Percentiles rank a stretch among this genome's conserved stretches.
phyloP scores from a whole-genome alignment of 192 early-diverging fungal species.

The Phycomyces nitens region DNA sequence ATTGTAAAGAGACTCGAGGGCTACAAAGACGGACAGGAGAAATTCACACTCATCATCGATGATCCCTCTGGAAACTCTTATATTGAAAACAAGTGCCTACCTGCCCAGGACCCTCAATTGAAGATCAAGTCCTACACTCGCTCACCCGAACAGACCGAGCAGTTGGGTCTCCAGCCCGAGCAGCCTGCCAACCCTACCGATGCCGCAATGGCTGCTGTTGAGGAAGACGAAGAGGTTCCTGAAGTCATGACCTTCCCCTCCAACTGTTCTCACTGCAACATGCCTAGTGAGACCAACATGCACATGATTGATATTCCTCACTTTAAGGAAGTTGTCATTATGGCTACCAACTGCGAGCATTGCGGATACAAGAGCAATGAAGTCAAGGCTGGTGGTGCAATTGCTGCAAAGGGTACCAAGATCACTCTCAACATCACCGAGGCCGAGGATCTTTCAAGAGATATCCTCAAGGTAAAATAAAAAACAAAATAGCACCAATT shows the following conservation, averaged over 20 bases:
- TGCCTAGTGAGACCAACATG: conserved; percentile 82
- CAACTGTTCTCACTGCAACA: conserved; percentile 81
- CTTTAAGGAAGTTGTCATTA: conserved; percentile 94
- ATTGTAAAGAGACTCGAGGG: conserved; percentile 62
- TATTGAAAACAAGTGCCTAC: conserved; percentile 80
- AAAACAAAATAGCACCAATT: not conserved
- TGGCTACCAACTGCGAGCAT: conserved; percentile 85
- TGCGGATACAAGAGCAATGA: conserved; percentile 97
- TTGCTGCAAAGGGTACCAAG: conserved; percentile 68
- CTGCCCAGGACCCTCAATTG: conserved; percentile 74
- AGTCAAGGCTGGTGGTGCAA: conserved; percentile 91
- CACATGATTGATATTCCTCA: conserved; percentile 90
- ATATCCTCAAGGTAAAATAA: conserved; percentile 83
- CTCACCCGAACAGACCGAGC: conserved; percentile 74
- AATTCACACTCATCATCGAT: conserved; percentile 79
- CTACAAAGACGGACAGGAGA: conserved; percentile 49
- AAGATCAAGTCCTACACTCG: conserved; percentile 61
- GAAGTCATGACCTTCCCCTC: conserved; percentile 81
- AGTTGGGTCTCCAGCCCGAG: conserved; percentile 67
- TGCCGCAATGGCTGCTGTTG: conserved; percentile 22
- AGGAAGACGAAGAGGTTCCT: conserved; percentile 57
- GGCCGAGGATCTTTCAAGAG: conserved; percentile 83
- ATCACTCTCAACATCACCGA: conserved; percentile 84
- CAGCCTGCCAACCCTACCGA: conserved; percentile 36
- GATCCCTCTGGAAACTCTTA: conserved; percentile 93